A percentile compares a stretch with the other conserved stretches of the same genome.
These are phyloP conservation scores for Bathelium albidoporum DNA, from an alignment of 495 filamentous ascomycete species.

Conservation along the genomic window DNA sequence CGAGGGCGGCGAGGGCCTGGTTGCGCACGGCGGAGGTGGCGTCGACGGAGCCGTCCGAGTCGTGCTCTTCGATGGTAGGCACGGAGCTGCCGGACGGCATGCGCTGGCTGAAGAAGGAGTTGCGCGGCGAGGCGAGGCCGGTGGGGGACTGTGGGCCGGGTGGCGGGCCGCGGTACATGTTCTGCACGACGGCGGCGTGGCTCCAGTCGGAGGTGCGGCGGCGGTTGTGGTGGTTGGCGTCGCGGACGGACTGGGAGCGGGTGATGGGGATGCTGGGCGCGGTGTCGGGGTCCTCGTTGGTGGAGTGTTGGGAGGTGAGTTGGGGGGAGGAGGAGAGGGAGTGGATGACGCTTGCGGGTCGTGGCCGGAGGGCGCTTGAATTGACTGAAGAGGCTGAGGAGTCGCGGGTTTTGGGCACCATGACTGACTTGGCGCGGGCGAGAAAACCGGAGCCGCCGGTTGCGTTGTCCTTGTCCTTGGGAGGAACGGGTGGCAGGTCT, in stretches of 20 bases:
- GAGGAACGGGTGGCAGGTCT: slow-evolving; percentile 72
- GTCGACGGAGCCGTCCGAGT: not conserved
- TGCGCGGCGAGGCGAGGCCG: slow-evolving; percentile 43
- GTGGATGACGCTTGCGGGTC: slow-evolving; percentile 53
- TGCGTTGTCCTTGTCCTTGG: slow-evolving; percentile 44
- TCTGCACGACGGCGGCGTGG: slow-evolving; percentile 63
- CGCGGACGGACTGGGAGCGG: slow-evolving; percentile 54
- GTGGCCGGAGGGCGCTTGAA: slow-evolving; percentile 42
- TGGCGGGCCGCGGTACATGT: slow-evolving; percentile 64
- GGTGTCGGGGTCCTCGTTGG: slow-evolving; percentile 62
- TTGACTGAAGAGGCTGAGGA: slow-evolving; percentile 28
- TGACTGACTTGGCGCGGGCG: slow-evolving; percentile 70
- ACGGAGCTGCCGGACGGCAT: slow-evolving; percentile 16
- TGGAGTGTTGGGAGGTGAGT: slow-evolving; percentile 23
- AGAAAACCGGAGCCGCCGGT: slow-evolving; percentile 41
- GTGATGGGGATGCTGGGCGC: slow-evolving; percentile 70
- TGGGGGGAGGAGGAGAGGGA: slow-evolving; percentile 31
- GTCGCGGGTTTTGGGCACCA: slow-evolving; percentile 33
- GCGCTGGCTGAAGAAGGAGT: slow-evolving; percentile 40
- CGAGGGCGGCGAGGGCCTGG: slow-evolving; percentile 3
- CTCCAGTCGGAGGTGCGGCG: slow-evolving; percentile 56
- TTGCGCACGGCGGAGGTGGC: not conserved
- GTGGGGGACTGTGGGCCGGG: slow-evolving; percentile 46
- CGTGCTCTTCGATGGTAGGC: slow-evolving; percentile 7
- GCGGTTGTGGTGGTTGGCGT: slow-evolving; percentile 36